These are phyloP conservation scores for Oropetium thomaeum DNA, from an alignment of 176 grass and related monocot species.

Conservation along the genomic window DNA sequence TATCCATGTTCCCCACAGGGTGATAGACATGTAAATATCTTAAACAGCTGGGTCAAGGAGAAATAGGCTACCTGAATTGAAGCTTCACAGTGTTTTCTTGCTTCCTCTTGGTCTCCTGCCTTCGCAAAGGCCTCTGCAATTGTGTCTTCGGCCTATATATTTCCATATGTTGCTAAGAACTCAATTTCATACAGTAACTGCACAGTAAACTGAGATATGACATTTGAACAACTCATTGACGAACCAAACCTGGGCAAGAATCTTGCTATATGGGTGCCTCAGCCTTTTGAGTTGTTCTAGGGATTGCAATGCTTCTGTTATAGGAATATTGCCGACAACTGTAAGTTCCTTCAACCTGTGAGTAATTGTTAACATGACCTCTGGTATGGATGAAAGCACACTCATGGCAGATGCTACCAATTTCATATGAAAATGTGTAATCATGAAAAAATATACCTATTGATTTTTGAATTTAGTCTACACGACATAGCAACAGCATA, in stretches of 20 bases:
- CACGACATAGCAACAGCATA: conserved; percentile 46
- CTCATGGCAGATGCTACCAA: conserved; percentile 21
- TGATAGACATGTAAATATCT: background rate
- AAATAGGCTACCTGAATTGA: conserved; percentile 64
- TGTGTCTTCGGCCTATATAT: conserved; percentile 66
- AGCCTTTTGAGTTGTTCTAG: conserved; percentile 60
- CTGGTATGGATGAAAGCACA: conserved; percentile 10
- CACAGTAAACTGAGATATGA: background rate
- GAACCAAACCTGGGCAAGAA: conserved; percentile 68
- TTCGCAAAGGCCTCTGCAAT: conserved; percentile 69
- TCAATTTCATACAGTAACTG: background rate
- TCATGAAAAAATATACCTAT: conserved; percentile 38
- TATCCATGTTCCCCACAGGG: background rate
- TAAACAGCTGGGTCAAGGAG: background rate
- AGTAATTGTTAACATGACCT: conserved; percentile 1
- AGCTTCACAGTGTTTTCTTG: conserved; percentile 67
- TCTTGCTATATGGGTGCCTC: conserved; percentile 83
- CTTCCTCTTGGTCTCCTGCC: conserved; percentile 54
- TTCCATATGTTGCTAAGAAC: conserved; percentile 3
- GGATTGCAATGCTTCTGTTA: conserved; percentile 53
- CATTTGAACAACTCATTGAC: conserved; percentile 16
- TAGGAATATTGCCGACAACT: conserved; percentile 11
- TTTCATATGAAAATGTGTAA: background rate
- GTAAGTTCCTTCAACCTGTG: conserved; percentile 62
- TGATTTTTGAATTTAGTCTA: conserved; percentile 41